Evolutionary conservation across 2,329 filamentous ascomycete species (phyloP), one percentile per base, ranked within the genome.

Genomic region (Aureobasidium uvarum): DNA sequence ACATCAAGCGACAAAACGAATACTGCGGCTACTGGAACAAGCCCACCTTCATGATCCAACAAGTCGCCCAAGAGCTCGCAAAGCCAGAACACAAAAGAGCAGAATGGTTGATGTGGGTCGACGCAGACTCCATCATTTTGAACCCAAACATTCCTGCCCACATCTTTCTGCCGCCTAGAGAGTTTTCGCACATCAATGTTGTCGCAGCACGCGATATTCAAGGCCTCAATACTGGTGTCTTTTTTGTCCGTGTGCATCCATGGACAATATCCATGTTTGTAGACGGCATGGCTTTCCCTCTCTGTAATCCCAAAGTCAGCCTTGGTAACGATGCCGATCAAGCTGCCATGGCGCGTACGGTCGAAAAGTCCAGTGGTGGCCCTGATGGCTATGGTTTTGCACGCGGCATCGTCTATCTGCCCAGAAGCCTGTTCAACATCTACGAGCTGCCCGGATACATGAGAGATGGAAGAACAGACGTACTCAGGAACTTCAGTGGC

Each of bases 11-110:
- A 23, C 20, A 63, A 23, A 51, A 64, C 20, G 43, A 63, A 5
- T 70, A 72, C 1, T 70, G 68, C 13, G 77, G 76, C 2, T 75
- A 72, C 58, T 74, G 75, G 71, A 77, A 77, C 66, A 77, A 77
- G 52, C 70, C 73, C 31, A 68, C 69, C 18, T 76, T 74, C 64
- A 50, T 74, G 25, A 67, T 72, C 51, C 56, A 64, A 2, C 62
- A 72, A 20, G 67, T 76, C 20, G 68, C 71, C 8, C 56, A 70
- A 36, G 74, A 76, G 51, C 52, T 76, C 52, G 66, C 68, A 36
- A 74, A 74, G 65, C 70, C 70, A 7, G 67, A 68, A 18, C 60
- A 65, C 1, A 51, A 70, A 20, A 66, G 71, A 20, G 64, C 66
- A 20, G 70, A 75, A 43, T 76, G 74, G 74, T 68, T 76, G 11